Evolutionary conservation across 768 basidiomycete species (phyloP), one percentile per base, ranked within the genome.

Genomic region (Obba rivulosa): DNA sequence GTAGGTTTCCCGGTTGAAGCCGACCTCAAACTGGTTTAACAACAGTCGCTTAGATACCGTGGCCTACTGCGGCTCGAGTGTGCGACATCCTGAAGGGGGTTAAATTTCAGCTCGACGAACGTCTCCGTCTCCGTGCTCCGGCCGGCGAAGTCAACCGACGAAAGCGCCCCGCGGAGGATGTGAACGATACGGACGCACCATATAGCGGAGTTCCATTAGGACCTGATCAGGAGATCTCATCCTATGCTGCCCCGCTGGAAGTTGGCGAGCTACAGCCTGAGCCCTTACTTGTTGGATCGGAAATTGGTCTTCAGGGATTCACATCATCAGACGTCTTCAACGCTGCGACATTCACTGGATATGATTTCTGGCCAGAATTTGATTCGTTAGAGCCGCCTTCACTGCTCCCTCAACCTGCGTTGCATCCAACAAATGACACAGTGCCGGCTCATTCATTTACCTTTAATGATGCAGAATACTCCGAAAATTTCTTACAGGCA

Each of bases 31-130:
- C 44, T 16, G 13, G 7, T 31, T 13, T 31, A 31, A 31, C 28
- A 31, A 31, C 28, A 5, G 28, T 13, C 28, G 28, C n/a, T 31
- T 13, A 85, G 84, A 66, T 72, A 41, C 75, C 81, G 34, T 88
- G 86, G 86, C 80, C 84, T 3, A 80, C 76, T 56, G 85, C 85
- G 17, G 68, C 73, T n/a, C 78, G 84, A 34, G 78, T 81, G 36
- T 79, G 76, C 68, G 83, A 85, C 43, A 68, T 88, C 36, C 66
- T 88, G 45, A 77, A 81, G 61, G 83, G 85, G n/a, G 83, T 78
- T 25, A 77, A 81, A 57, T 68, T 85, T 35, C 76, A 77, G 38
- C 67, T 77, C 18, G 69, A 78, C 50, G 45, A 52, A 13, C 34
- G 50, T 35, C 34, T 9, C n/a, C 9, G 9, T n/a, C 9, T 9